Percentiles rank a stretch among this genome's conserved stretches.
phyloP scores from a whole-genome alignment of 495 filamentous ascomycete species.

The Aspergillus leporis region DNA sequence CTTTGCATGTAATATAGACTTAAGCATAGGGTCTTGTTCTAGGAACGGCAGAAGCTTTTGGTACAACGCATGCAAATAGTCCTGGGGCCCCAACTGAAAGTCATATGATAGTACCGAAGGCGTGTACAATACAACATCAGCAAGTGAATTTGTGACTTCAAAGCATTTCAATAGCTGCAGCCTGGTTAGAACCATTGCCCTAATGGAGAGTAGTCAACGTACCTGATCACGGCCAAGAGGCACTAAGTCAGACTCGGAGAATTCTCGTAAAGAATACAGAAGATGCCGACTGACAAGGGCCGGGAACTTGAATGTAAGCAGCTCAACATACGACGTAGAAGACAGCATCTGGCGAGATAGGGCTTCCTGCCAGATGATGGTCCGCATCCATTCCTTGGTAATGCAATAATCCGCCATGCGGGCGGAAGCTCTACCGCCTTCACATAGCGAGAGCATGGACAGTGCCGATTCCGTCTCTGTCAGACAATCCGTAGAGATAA shows the following conservation, averaged over 20 bases:
- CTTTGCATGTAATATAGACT: conserved; percentile 31
- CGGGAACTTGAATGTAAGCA: conserved; percentile 71
- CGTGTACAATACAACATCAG: conserved; percentile 31
- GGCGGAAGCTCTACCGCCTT: conserved; percentile 17
- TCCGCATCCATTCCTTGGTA: conserved; percentile 67
- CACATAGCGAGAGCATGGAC: conserved; percentile 18
- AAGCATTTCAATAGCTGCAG: conserved; percentile 34
- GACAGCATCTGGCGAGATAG: conserved; percentile 53
- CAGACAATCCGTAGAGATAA: conserved; percentile 6
- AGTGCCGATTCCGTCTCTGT: conserved; percentile 23
- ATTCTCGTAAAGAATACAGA: conserved; percentile 41
- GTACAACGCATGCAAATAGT: conserved; percentile 35
- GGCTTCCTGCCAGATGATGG: conserved; percentile 74
- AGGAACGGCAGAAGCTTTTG: conserved; percentile 33
- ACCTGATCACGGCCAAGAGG: conserved; percentile 38
- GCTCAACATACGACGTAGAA: conserved; percentile 50
- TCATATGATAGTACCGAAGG: not conserved
- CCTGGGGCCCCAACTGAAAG: conserved; percentile 28
- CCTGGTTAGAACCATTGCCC: not conserved
- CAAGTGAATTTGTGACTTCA: conserved; percentile 36
- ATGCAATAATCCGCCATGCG: conserved; percentile 33
- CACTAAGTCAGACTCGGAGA: conserved; percentile 29
- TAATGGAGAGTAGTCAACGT: not conserved
- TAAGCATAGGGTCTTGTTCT: conserved; percentile 27
- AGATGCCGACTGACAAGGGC: conserved; percentile 70